These are phyloP conservation scores for Lactifluus subvellereus DNA, from an alignment of 768 basidiomycete species.

Conservation along the genomic window DNA sequence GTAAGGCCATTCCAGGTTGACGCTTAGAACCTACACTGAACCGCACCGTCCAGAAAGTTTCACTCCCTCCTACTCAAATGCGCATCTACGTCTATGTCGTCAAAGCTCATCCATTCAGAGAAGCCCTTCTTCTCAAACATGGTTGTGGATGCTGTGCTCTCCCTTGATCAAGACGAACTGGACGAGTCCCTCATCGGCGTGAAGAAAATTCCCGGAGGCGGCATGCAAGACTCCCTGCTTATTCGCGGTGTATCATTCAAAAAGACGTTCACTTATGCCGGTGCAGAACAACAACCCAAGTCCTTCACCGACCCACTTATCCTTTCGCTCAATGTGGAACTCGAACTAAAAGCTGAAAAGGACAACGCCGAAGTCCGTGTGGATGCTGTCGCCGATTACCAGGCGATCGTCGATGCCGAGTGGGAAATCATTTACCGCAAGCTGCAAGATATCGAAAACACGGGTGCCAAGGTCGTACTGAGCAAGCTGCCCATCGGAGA, in stretches of 20 bases:
- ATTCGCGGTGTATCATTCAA: conserved; percentile 95
- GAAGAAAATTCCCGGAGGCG: conserved; percentile 96
- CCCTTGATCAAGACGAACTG: conserved; percentile 86
- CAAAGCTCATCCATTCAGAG: conserved; percentile 96
- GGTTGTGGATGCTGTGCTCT: conserved; percentile 96
- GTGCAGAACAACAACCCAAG: conserved; percentile 98
- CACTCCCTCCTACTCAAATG: conserved; percentile 92
- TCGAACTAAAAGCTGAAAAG: conserved; percentile 98
- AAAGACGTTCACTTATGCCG: conserved; percentile 99
- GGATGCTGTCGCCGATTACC: conserved; percentile 95
- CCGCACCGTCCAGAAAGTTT: conserved; percentile 60
- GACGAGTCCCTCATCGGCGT: conserved; percentile 96
- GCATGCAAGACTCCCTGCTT: conserved; percentile 91
- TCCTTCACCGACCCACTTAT: conserved; percentile 83
- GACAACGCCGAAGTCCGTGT: conserved; percentile 99
- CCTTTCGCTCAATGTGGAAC: conserved; percentile 92
- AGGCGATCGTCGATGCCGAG: conserved; percentile 98
- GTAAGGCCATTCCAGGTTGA: conserved; percentile 43
- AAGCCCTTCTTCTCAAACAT: conserved; percentile 99
- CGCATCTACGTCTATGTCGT: conserved; percentile 99
- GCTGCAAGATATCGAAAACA: conserved; percentile 90
- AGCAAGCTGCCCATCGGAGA: conserved; percentile 99
- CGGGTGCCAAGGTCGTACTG: conserved; percentile 94
- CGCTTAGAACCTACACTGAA: neutral
- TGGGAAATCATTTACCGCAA: conserved; percentile 99